Base-by-base conservation (phyloP, 495 filamentous ascomycete species). In the Cladorrhinum samala region DNA sequence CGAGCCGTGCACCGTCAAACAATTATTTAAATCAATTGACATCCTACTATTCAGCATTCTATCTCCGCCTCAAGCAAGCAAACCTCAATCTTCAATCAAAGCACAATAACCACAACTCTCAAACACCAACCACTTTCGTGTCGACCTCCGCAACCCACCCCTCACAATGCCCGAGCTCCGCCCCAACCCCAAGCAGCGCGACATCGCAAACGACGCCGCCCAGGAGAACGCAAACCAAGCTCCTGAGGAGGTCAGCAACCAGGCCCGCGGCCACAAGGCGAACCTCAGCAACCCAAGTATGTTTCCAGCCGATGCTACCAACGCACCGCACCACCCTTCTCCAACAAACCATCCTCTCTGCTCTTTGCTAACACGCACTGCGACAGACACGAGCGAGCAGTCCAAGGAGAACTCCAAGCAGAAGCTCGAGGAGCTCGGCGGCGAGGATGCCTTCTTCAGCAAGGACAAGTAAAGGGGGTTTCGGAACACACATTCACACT, bases 401-500 rank as follows among this genome's bases (percentile, higher is more conserved):
- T 57, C 59, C 19, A 61, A 58, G 45, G 14, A 55, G 52, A 49
- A 55, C 44, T 58, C 55, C 30, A 49, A 57, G 44, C 36, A 38
- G 1, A 49, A 52, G 24, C 30, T 61, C 2, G 44, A 55, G 52
- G 52, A 57, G 9, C 59, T 61, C 13, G 59, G 59, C 9, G 59
- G 59, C 1, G 21, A 54, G 57, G 46, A 57, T 55, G 48, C 59
- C 47, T 52, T 52, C 37, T 54, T 61, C 23, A 61, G 59, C 55
- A 61, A 61, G 50, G 23, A 55, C 19, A 50, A 50, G 27, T 50
- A 23, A 40, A 50, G n/a, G 27, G 27, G n/a, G n/a, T n/a, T n/a
- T n/a, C n/a, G n/a, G n/a, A n/a, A n/a, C n/a, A n/a, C n/a, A n/a
- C n/a, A n/a, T n/a, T n/a, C n/a, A n/a, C n/a, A n/a, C n/a, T n/a